Base-by-base conservation (phyloP, 306 rosid species). In the Ochetophila trinervis region DNA sequence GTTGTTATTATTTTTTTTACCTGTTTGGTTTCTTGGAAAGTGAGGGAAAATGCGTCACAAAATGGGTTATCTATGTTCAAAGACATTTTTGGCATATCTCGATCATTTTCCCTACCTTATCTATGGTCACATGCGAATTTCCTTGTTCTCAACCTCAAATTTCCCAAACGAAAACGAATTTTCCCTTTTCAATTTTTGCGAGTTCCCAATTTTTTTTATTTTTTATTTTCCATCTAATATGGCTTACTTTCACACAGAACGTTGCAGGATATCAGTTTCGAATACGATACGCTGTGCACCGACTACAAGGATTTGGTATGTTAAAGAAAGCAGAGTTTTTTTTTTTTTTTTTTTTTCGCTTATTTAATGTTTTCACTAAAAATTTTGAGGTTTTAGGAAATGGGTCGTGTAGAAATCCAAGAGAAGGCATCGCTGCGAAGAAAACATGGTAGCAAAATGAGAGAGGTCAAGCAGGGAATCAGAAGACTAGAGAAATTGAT, bases 401-500 rank as follows among this genome's bases (percentile, higher is more conserved):
- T 32, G 45, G 83, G 47, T 42, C 67, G 72, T 35, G 67, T 42
- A 60, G 80, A 81, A 65, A 69, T 54, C 78, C 81, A 82, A 76
- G 71, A 61, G 66, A 89, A 86, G 79, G 78, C 87, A 27, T 72
- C 85, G 58, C 71, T 60, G 22, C 71, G 96, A 75, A 82, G 97
- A 76, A 70, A 76, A 72, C 81, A 84, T 55, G 67, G 59, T 53
- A 81, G 96, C 57, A 66, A 80, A 78, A 84, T 81, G 97, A 82
- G 97, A 76, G 97, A 84, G 55, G 78, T 85, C 54, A 93, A 84
- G 63, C 76, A 76, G 53, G 91, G 91, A 60, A 86, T 89, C 20
- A 86, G 76, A 74, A 84, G 91, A 73, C 64, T 89, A 59, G 88
- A 86, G 74, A 89, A 90, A 76, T 72, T 87, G 74, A 86, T 93